These are phyloP conservation scores for Phytophthora sansomeana DNA, from an alignment of 352 stramenopile genomes.

Conservation along the genomic window DNA sequence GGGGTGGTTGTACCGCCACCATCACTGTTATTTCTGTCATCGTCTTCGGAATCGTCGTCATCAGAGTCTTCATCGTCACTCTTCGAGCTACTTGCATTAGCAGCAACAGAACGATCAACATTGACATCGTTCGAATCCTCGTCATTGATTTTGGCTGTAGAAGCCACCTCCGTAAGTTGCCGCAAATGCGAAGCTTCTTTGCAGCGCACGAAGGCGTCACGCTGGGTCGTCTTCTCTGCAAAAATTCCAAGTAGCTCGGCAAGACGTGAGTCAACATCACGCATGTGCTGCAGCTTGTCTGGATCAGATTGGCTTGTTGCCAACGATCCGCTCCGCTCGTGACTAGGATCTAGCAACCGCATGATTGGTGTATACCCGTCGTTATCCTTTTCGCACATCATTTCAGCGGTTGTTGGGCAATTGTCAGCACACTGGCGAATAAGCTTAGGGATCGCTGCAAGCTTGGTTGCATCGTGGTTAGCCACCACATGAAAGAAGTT, in stretches of 20 bases:
- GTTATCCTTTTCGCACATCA: constrained; percentile 63
- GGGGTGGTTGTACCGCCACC: constrained; percentile 5
- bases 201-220: constrained; percentile 48
- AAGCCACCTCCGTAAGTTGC: constrained; percentile 3
- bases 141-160: constrained; percentile 8
- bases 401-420: constrained; percentile 35
- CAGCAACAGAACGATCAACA: not conserved
- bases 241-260: constrained; percentile 61
- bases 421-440: constrained; percentile 46
- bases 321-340: constrained; percentile 19
- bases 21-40: constrained; percentile 25
- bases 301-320: constrained; percentile 39
- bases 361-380: constrained; percentile 62
- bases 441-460: constrained; percentile 37
- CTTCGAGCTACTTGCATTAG: not conserved
- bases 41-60: constrained; percentile 10
- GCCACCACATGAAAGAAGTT: constrained; percentile 78
- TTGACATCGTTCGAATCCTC: constrained; percentile 3
- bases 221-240: constrained; percentile 46
- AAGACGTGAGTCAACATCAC: constrained; percentile 50
- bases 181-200: constrained; percentile 31
- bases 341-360: constrained; percentile 46
- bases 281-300: constrained; percentile 47
- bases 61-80: constrained; percentile 10
- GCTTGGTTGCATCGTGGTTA: constrained; percentile 32